phyloP scores from a whole-genome alignment of 1,284 basidiomycete species.

The Trametes pubescens region DNA sequence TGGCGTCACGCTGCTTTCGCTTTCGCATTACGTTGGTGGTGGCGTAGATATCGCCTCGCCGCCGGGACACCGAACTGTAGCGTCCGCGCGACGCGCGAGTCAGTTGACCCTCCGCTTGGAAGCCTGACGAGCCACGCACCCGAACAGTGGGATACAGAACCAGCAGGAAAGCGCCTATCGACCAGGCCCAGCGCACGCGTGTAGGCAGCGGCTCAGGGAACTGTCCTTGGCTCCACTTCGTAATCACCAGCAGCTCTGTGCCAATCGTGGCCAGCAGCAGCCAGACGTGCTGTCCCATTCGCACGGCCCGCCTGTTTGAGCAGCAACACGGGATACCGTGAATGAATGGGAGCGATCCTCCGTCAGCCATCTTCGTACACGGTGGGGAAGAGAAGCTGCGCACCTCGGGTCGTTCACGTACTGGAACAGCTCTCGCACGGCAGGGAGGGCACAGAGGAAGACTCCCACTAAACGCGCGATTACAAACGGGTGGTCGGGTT shows the following conservation, averaged over 20 bases:
- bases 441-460: constrained; percentile 84
- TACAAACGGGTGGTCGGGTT: constrained; percentile 85
- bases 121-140: constrained; percentile 48
- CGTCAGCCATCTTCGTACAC: constrained; percentile 17
- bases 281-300: constrained; percentile 91
- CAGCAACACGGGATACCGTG: constrained; percentile 13
- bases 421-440: constrained; percentile 80
- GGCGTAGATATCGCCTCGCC: constrained; percentile 46
- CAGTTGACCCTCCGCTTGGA: constrained; percentile 21
- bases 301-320: constrained; percentile 65
- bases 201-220: constrained; percentile 71
- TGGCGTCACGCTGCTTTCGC: constrained; percentile 37
- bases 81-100: constrained; percentile 23
- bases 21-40: constrained; percentile 38
- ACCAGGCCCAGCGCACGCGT: constrained; percentile 72
- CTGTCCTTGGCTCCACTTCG: constrained; percentile 80
- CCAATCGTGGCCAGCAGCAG: constrained; percentile 81
- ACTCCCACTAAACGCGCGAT: constrained; percentile 77
- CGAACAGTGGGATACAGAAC: constrained; percentile 72
- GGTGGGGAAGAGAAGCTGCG: constrained; percentile 37
- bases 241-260: constrained; percentile 78
- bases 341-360: constrained; percentile 27
- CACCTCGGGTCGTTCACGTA: constrained; percentile 83
- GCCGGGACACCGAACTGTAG: constrained; percentile 49
- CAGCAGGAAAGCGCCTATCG: constrained; percentile 60